These are phyloP conservation scores for Dipteronia dyeriana DNA, from an alignment of 345 rosid species.

Conservation along the genomic window DNA sequence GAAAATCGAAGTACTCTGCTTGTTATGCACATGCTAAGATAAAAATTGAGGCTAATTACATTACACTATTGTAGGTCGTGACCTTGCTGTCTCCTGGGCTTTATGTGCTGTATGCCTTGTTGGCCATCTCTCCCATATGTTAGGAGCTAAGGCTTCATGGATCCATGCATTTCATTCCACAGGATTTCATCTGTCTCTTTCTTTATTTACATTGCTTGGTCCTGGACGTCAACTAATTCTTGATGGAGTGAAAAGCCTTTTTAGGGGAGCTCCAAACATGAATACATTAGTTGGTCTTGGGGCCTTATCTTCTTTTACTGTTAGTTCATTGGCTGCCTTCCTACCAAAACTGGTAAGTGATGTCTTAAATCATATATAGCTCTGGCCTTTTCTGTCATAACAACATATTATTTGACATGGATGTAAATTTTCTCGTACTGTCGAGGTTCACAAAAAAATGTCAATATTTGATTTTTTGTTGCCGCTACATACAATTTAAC, in stretches of 20 bases:
- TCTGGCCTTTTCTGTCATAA: not conserved
- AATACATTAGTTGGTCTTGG: slow-evolving; percentile 96
- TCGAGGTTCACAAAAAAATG: no score
- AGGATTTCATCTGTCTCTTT: slow-evolving; percentile 83
- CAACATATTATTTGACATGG: no score
- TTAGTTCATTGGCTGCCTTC: slow-evolving; percentile 82
- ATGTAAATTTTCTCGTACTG: no score
- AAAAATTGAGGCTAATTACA: slow-evolving; percentile 22
- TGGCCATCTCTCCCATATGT: slow-evolving; percentile 84
- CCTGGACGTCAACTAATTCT: slow-evolving; percentile 88
- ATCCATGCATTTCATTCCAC: slow-evolving; percentile 81
- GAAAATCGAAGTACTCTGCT: not conserved
- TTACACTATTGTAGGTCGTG: slow-evolving; percentile 53
- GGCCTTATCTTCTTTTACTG: slow-evolving; percentile 88
- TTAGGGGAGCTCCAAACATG: slow-evolving; percentile 91
- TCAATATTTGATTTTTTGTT: no score
- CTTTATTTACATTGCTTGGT: slow-evolving; percentile 86
- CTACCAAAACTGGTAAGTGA: slow-evolving; percentile 74
- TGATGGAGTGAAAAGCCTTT: slow-evolving; percentile 81
- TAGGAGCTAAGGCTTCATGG: slow-evolving; percentile 75
- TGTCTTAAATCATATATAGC: not conserved
- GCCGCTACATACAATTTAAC: no score
- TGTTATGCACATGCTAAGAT: slow-evolving; percentile 2
- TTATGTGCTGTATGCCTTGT: slow-evolving; percentile 94
- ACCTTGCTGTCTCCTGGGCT: slow-evolving; percentile 97